Evolutionary conservation across 2,329 filamentous ascomycete species (phyloP).

Genomic region (Cadophora sp.): DNA sequence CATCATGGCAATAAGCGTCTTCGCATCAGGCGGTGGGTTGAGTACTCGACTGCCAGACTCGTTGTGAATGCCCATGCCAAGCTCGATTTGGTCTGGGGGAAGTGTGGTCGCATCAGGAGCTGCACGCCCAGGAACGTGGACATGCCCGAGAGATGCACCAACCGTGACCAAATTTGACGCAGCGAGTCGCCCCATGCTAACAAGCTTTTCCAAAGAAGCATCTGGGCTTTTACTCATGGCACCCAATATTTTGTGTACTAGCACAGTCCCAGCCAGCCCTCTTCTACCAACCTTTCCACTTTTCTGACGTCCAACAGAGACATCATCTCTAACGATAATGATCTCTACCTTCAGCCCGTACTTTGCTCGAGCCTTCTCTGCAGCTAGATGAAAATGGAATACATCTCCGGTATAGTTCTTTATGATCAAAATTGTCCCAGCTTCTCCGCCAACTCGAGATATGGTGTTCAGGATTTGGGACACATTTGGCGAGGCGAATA

Average conservation of each 20-base stretch:
- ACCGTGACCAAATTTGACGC: not conserved
- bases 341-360: constrained; percentile 26
- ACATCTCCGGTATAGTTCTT: constrained; percentile 51
- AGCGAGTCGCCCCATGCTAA: not conserved
- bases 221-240: constrained; percentile 37
- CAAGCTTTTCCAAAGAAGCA: constrained; percentile 38
- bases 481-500: constrained; percentile 49
- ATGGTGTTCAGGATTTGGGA: constrained; percentile 48
- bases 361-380: constrained; percentile 44
- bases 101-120: constrained; percentile 47
- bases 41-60: constrained; percentile 48
- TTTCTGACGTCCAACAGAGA: constrained; percentile 52
- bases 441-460: constrained; percentile 36
- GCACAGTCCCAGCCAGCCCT: constrained; percentile 56
- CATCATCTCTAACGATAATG: constrained; percentile 45
- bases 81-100: constrained; percentile 45
- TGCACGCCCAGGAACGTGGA: not conserved
- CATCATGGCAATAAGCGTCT: constrained; percentile 42
- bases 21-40: constrained; percentile 5
- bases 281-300: constrained; percentile 53
- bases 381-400: constrained; percentile 48
- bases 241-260: constrained; percentile 49
- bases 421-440: constrained; percentile 38
- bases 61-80: constrained; percentile 58
- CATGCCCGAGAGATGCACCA: not conserved